Percentiles rank a stretch among this genome's conserved stretches.
Evolutionary conservation across 1,284 basidiomycete species (phyloP).

Genomic region (Cryptococcus hybrid): DNA sequence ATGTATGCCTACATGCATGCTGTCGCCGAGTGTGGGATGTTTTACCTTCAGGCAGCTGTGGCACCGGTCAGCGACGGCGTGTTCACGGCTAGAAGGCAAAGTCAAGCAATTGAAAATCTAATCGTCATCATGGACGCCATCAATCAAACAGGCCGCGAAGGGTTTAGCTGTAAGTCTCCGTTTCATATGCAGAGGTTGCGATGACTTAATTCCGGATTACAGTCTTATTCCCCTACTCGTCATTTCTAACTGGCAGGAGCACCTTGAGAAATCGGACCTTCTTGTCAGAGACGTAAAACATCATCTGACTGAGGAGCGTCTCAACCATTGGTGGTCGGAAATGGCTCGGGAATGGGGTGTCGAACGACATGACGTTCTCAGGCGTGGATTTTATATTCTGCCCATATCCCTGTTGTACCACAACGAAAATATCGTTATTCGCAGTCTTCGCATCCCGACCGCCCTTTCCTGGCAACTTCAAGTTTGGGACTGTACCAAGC

Average conservation of each 20-base stretch:
- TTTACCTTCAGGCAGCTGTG: conserved; percentile 49
- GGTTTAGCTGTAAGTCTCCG: conserved; percentile 38
- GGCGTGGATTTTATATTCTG: conserved; percentile 24
- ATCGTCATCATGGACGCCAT: conserved; percentile 44
- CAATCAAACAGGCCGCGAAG: conserved; percentile 41
- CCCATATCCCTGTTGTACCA: conserved; percentile 1
- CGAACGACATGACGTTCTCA: conserved; percentile 28
- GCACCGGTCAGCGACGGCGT: conserved; percentile 23
- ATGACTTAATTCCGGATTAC: neutral
- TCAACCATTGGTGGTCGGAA: conserved; percentile 41
- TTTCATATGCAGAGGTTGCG: neutral
- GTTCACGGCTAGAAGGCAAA: conserved; percentile 41
- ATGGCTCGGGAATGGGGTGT: conserved; percentile 38
- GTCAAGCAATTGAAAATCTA: conserved; percentile 49
- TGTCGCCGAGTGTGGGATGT: conserved; percentile 53
- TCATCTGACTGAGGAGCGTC: conserved; percentile 28
- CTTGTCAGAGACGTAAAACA: conserved; percentile 22
- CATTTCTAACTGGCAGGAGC: conserved; percentile 42
- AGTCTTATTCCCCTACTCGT: conserved; percentile 33
- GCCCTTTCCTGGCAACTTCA: conserved; percentile 1
- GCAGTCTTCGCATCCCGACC: conserved; percentile 6
- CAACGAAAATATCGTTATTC: neutral
- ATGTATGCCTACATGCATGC: conserved; percentile 53
- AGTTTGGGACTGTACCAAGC: conserved; percentile 15
- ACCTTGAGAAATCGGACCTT: conserved; percentile 25